Base-by-base conservation (phyloP, 2,329 filamentous ascomycete genomes). In the Beauveria rudraprayagi region DNA sequence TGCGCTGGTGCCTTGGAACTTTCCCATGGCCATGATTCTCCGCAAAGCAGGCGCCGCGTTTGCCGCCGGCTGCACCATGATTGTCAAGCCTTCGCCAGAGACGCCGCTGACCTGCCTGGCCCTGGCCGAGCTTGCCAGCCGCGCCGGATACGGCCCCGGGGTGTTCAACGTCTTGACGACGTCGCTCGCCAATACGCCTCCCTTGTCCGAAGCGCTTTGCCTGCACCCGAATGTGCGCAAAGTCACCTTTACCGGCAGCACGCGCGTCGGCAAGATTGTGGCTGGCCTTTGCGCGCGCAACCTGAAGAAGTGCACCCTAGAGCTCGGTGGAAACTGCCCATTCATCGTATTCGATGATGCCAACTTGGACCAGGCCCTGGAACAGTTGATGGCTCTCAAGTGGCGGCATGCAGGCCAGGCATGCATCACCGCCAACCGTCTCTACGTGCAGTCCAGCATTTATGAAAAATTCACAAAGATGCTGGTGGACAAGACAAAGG, bases 191-290 rank as follows among this genome's bases (percentile, higher is more conserved):
- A 76, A 77, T 54, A 80, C 78, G 0, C 78, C 78, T 0, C 59
- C 67, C 1, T 70, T 81, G 2, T 76, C 76, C 14, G 78, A 80
- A 67, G 73, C 75, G 0, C 73, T 82, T 1, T 80, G 78, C 64
- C 72, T 74, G 30, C 77, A 81, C 61, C 73, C 73, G 0, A 61
- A 73, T 0, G 74, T 81, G 0, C 77, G 76, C 56, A 92, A 92
- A 70, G 78, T 93, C 60, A 89, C 87, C 61, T 94, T 93, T 67
- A 93, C 90, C 0, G 90, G 90, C 19, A 86, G 83, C 67, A 90
- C 89, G 0, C 74, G 77, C 0, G 83, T 92, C 0, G 90, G 90
- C 4, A 82, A 84, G 44, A 85, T 88, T 64, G 80, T 92, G 46
- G 84, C 85, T 1, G 72, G 77, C 2, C 78, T 79, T 1, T 85